Percentiles rank a stretch among this genome's conserved stretches.
phyloP scores from a whole-genome alignment of 805 yeast genomes.

The Nakazawaea ernobii region DNA sequence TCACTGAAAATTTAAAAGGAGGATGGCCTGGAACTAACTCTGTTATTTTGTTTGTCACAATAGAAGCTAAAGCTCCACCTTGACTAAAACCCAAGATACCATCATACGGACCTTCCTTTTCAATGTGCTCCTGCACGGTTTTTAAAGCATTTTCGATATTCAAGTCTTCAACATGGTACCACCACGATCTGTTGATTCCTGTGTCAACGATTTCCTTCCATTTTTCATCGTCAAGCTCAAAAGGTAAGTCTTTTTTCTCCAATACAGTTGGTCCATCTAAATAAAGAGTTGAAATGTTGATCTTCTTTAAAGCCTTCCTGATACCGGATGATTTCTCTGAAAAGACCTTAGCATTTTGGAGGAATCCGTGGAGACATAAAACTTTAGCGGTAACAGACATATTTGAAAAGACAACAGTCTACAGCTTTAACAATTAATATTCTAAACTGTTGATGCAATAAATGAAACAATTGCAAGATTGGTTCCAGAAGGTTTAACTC shows the following conservation, averaged over 20 bases:
- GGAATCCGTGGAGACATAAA: slow-evolving; percentile 73
- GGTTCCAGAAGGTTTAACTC: too few species aligned
- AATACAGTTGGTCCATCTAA: slow-evolving; percentile 64
- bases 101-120: slow-evolving; percentile 63
- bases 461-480: too few species aligned
- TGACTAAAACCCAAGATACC: slow-evolving; percentile 83
- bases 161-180: slow-evolving; percentile 49
- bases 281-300: slow-evolving; percentile 56
- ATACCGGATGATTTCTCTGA: slow-evolving; percentile 78
- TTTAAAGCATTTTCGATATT: slow-evolving; percentile 41
- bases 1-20: slow-evolving; percentile 58
- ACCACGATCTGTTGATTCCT: slow-evolving; percentile 56
- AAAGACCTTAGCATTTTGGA: slow-evolving; percentile 68
- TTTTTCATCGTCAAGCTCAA: slow-evolving; percentile 44
- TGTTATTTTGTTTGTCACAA: slow-evolving; percentile 51
- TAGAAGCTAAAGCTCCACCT: slow-evolving; percentile 76
- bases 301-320: slow-evolving; percentile 55
- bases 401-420: not conserved
- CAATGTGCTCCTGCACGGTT: slow-evolving; percentile 43
- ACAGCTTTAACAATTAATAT: not conserved
- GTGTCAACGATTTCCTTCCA: slow-evolving; percentile 38
- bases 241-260: slow-evolving; percentile 58
- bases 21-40: slow-evolving; percentile 37
- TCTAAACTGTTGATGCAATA: not conserved
- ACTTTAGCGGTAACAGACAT: slow-evolving; percentile 31